Conservation (phyloP, 2,329 filamentous ascomycete genomes). For the Xylaria hypoxylon region DNA sequence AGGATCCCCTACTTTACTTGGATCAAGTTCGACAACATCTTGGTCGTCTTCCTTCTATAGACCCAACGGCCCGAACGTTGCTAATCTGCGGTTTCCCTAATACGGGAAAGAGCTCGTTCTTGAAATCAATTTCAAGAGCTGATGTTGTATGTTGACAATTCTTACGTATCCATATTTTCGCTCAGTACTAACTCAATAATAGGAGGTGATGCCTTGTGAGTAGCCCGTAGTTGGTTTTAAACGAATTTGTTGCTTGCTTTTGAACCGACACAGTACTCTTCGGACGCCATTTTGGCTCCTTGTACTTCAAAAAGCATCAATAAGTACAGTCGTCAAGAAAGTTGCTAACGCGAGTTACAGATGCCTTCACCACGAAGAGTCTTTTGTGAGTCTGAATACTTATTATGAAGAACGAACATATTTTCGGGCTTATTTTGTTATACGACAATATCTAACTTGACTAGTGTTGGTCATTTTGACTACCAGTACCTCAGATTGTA, state of each 20-base stretch:
- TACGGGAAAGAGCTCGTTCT: conserved; percentile 95
- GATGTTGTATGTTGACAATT: conserved; percentile 69
- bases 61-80: conserved; percentile 95
- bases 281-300: not conserved
- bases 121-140: conserved; percentile 90
- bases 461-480: conserved; percentile 88
- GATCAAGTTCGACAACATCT: conserved; percentile 98
- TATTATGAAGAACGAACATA: not conserved
- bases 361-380: conserved; percentile 98
- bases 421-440: not conserved
- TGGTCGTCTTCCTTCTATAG: conserved; percentile 96
- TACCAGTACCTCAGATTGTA: conserved; percentile 85
- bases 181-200: conserved; percentile 22
- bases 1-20: conserved; percentile 93
- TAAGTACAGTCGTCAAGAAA: not conserved
- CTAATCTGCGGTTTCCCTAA: conserved; percentile 98
- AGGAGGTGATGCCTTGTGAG: conserved; percentile 39
- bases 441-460: conserved; percentile 18
- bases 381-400: conserved; percentile 67
- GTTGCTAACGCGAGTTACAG: conserved; percentile 30
- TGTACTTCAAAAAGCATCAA: not conserved
- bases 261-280: not conserved
- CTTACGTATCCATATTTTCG: not conserved
- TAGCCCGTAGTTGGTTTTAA: not conserved
- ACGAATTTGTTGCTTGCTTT: not conserved